Percentiles rank a stretch among this genome's conserved stretches.
Evolutionary conservation across 1,139 yeast genomes (phyloP).

Genomic region (Blastobotrys malaysiensis): DNA sequence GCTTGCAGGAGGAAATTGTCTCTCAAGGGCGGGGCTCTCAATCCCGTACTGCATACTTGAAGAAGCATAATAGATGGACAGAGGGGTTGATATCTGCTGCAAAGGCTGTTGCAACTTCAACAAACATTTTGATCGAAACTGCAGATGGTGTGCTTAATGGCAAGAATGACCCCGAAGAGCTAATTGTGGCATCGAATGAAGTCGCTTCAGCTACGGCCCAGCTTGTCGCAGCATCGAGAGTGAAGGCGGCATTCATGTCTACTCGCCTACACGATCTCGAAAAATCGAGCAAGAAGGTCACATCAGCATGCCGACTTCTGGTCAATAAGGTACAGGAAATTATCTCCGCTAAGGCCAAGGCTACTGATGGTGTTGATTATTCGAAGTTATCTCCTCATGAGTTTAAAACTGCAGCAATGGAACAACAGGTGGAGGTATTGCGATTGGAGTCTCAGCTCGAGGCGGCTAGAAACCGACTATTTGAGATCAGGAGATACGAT

Average conservation of each 20-base stretch:
- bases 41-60: conserved; percentile 71
- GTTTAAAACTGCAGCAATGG: conserved; percentile 85
- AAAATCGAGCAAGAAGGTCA: conserved; percentile 61
- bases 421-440: conserved; percentile 85
- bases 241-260: conserved; percentile 72
- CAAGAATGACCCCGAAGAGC: conserved; percentile 67
- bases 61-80: conserved; percentile 88
- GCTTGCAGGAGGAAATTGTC: conserved; percentile 79
- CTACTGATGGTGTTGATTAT: conserved; percentile 50
- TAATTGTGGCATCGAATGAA: conserved; percentile 86
- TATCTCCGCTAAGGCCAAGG: conserved; percentile 34
- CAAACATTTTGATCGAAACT: conserved; percentile 70
- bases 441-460: conserved; percentile 70
- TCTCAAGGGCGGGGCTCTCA: conserved; percentile 62
- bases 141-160: conserved; percentile 78
- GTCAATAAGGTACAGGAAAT: conserved; percentile 69
- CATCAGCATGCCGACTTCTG: conserved; percentile 66
- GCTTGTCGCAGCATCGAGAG: conserved; percentile 87
- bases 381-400: conserved; percentile 69
- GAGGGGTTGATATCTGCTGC: conserved; percentile 92
- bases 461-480: conserved; percentile 73
- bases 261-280: conserved; percentile 74
- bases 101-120: conserved; percentile 80
- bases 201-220: conserved; percentile 94
- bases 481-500: conserved; percentile 77